Percentiles rank a stretch among this genome's conserved stretches.
Conservation (phyloP, 495 filamentous ascomycete genomes). For the Aspergillus ellipticus region DNA sequence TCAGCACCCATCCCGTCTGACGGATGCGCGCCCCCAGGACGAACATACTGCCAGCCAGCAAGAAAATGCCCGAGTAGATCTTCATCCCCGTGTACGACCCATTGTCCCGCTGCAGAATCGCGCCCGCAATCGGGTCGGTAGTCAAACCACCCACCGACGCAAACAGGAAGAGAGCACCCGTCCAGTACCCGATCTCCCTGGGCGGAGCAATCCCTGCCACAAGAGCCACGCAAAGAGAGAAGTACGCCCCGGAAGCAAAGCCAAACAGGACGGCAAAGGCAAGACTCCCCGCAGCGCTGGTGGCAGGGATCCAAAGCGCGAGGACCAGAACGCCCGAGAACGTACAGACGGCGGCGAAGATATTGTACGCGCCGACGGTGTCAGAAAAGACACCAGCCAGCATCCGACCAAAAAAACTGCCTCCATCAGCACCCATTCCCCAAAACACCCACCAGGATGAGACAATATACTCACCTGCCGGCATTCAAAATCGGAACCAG, state of each 20-base stretch:
- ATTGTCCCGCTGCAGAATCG: constrained; percentile 17
- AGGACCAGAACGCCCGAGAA: constrained; percentile 26
- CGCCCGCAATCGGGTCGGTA: constrained; percentile 63
- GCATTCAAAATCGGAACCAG: constrained; percentile 32
- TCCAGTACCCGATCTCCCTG: constrained; percentile 24
- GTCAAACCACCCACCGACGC: constrained; percentile 41
- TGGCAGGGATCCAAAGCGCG: constrained; percentile 31
- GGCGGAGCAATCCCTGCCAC: constrained; percentile 25
- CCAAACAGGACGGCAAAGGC: constrained; percentile 30
- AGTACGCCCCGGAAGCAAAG: constrained; percentile 31
- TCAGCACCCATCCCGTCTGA: constrained; percentile 11
- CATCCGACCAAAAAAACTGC: constrained; percentile 28
- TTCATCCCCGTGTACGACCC: constrained; percentile 22
- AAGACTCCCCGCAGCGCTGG: constrained; percentile 20
- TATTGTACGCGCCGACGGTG: constrained; percentile 33
- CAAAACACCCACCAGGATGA: not conserved
- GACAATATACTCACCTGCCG: constrained; percentile 14
- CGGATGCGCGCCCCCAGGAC: constrained; percentile 13
- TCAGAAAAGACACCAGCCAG: constrained; percentile 27
- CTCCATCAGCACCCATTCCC: not conserved
- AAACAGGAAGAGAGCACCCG: constrained; percentile 19
- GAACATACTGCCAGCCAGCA: constrained; percentile 14
- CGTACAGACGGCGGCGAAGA: constrained; percentile 19
- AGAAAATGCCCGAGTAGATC: constrained; percentile 22
- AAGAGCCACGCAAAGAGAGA: constrained; percentile 26